Percentiles rank a stretch among this genome's conserved stretches.
Evolutionary conservation across 1,284 basidiomycete species (phyloP).

Genomic region (Ganoderma boninense): DNA sequence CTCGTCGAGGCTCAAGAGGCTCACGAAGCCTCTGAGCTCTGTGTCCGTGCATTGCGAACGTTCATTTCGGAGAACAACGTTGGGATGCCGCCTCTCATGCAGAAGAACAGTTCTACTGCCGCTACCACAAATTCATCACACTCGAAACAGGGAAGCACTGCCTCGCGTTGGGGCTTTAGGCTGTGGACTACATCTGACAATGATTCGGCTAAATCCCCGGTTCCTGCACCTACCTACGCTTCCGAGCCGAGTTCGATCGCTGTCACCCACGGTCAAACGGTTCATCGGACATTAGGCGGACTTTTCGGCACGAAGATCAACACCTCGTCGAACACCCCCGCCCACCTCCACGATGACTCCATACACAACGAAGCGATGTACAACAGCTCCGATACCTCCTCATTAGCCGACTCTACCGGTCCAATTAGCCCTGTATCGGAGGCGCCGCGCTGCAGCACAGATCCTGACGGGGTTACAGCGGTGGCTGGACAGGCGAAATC

Average conservation of each 20-base stretch:
- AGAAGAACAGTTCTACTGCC: constrained; percentile 36
- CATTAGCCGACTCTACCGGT: constrained; percentile 44
- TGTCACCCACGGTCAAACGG: constrained; percentile 47
- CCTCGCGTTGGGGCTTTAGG: constrained; percentile 54
- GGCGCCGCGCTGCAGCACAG: neutral
- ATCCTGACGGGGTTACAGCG: no score
- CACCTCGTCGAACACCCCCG: constrained; percentile 52
- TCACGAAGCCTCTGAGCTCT: constrained; percentile 86
- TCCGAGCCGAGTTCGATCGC: constrained; percentile 28
- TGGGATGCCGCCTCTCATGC: constrained; percentile 43
- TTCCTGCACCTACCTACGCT: constrained; percentile 34
- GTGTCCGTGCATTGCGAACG: constrained; percentile 81
- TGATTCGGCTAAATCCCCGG: constrained; percentile 25
- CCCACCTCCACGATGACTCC: constrained; percentile 26
- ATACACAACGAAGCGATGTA: constrained; percentile 42
- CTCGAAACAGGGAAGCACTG: constrained; percentile 29
- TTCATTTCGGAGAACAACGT: constrained; percentile 85
- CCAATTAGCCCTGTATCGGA: constrained; percentile 45
- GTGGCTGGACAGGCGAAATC: neutral
- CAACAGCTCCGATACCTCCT: constrained; percentile 48
- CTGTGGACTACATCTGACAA: constrained; percentile 60
- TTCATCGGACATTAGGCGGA: constrained; percentile 68
- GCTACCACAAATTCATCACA: constrained; percentile 34
- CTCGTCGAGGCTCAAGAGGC: constrained; percentile 84
- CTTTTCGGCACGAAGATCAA: constrained; percentile 70